phyloP scores from a whole-genome alignment of 2,329 filamentous ascomycete genomes.

The Trichoderma gracile region DNA sequence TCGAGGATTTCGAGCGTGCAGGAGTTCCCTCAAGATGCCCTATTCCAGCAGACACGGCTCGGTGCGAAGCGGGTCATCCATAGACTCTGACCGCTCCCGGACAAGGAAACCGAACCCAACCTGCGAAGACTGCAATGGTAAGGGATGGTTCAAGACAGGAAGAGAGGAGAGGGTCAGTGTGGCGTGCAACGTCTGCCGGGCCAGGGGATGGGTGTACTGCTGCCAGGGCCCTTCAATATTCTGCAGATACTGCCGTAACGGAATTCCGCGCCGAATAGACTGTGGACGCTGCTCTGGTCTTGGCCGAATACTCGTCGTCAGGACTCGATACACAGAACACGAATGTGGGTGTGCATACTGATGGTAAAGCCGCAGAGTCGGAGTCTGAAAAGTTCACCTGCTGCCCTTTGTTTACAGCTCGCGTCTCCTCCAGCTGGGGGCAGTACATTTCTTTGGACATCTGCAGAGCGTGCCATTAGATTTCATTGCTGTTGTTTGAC shows the following conservation, averaged over 20 bases:
- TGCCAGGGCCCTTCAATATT: conserved; percentile 12
- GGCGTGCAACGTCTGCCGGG: conserved; percentile 9
- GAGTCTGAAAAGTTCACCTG: neutral
- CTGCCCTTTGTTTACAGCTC: neutral
- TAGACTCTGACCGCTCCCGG: conserved; percentile 19
- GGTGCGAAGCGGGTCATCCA: conserved; percentile 9
- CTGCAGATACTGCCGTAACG: neutral
- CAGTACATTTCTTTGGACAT: neutral
- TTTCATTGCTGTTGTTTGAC: neutral
- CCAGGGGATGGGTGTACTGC: conserved; percentile 2
- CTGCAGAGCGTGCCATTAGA: neutral
- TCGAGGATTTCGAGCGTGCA: neutral
- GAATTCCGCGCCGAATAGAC: neutral
- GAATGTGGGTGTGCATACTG: conserved; percentile 7
- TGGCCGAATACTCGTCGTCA: conserved; percentile 2
- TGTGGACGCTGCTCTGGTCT: neutral
- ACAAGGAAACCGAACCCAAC: conserved; percentile 17
- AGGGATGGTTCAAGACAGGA: neutral
- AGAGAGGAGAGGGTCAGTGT: neutral
- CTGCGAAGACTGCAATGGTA: conserved; percentile 21
- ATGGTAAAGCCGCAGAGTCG: neutral
- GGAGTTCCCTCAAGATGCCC: neutral
- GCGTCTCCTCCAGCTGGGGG: neutral
- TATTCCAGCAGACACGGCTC: conserved; percentile 16
- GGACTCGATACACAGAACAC: neutral